A percentile compares a stretch with the other conserved stretches of the same genome.
Evolutionary conservation across 1,284 basidiomycete species (phyloP).

Genomic region (Malassezia dermatis): DNA sequence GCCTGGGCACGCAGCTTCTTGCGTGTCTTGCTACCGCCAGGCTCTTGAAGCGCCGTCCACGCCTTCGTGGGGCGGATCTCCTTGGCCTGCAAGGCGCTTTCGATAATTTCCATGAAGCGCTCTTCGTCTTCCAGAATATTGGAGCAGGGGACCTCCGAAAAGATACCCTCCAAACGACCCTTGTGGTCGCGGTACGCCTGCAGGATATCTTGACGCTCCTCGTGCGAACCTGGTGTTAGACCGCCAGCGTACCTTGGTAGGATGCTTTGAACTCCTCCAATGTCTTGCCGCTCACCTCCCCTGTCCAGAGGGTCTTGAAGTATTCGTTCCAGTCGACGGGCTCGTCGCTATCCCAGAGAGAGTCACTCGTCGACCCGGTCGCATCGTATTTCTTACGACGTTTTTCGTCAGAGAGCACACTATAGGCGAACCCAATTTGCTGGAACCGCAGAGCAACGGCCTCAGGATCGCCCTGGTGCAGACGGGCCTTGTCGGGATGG

Average conservation of each 20-base stretch:
- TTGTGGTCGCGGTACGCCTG: constrained; percentile 30
- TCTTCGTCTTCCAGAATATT: constrained; percentile 34
- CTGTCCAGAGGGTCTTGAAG: constrained; percentile 44
- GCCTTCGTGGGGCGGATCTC: constrained; percentile 21
- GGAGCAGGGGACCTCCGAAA: constrained; percentile 38
- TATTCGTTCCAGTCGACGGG: constrained; percentile 48
- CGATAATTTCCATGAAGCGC: constrained; percentile 30
- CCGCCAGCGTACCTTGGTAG: constrained; percentile 26
- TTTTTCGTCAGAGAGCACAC: constrained; percentile 37
- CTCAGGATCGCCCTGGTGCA: constrained; percentile 11
- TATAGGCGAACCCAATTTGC: constrained; percentile 44
- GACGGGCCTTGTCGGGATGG: constrained; percentile 42
- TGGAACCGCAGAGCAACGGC: constrained; percentile 35
- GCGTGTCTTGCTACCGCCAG: constrained; percentile 22
- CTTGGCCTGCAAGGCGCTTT: constrained; percentile 24
- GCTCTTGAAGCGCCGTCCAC: constrained; percentile 19
- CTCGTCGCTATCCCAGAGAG: constrained; percentile 34
- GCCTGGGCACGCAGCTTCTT: constrained; percentile 29
- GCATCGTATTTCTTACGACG: constrained; percentile 37
- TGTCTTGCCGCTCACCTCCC: constrained; percentile 35
- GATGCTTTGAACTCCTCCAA: constrained; percentile 38
- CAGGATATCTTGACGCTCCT: constrained; percentile 39
- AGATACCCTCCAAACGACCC: constrained; percentile 31
- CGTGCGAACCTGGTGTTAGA: constrained; percentile 23
- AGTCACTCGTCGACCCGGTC: constrained; percentile 41